phyloP scores from a whole-genome alignment of 2,329 filamentous ascomycete genomes.

The Botryotinia convoluta region DNA sequence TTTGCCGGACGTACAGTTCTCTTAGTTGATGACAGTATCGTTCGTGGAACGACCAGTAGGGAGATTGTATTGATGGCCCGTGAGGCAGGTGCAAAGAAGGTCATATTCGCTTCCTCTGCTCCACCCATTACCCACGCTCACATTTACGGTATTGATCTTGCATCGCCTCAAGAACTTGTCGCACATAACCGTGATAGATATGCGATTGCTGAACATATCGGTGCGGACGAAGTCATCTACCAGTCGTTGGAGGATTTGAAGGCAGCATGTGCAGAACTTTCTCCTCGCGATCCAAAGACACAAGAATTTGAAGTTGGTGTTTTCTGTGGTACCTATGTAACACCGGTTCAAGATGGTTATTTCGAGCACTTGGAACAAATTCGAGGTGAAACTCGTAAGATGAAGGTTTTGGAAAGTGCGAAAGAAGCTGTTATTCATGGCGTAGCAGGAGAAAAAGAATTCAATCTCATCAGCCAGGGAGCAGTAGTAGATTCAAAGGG shows the following conservation, averaged over 20 bases:
- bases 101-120: constrained; percentile 79
- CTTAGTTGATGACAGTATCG: constrained; percentile 86
- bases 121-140: constrained; percentile 83
- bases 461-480: constrained; percentile 61
- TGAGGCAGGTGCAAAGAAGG: constrained; percentile 77
- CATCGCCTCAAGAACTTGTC: constrained; percentile 67
- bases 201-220: constrained; percentile 65
- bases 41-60: constrained; percentile 77
- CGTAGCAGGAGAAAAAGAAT: constrained; percentile 56
- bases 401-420: constrained; percentile 63
- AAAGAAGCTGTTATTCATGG: constrained; percentile 63
- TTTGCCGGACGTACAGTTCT: constrained; percentile 78
- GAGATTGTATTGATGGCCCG: constrained; percentile 82
- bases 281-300: constrained; percentile 52
- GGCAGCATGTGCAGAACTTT: constrained; percentile 71
- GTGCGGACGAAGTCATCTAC: constrained; percentile 74
- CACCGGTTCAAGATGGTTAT: constrained; percentile 74
- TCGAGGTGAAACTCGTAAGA: constrained; percentile 66
- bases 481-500: constrained; percentile 55
- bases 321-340: constrained; percentile 85
- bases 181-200: constrained; percentile 63
- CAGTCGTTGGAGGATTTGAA: constrained; percentile 78
- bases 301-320: constrained; percentile 85
- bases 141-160: constrained; percentile 79
- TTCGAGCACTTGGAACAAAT: constrained; percentile 75